phyloP scores from a whole-genome alignment of 805 yeast species.

The Barnettozyma vustinii region DNA sequence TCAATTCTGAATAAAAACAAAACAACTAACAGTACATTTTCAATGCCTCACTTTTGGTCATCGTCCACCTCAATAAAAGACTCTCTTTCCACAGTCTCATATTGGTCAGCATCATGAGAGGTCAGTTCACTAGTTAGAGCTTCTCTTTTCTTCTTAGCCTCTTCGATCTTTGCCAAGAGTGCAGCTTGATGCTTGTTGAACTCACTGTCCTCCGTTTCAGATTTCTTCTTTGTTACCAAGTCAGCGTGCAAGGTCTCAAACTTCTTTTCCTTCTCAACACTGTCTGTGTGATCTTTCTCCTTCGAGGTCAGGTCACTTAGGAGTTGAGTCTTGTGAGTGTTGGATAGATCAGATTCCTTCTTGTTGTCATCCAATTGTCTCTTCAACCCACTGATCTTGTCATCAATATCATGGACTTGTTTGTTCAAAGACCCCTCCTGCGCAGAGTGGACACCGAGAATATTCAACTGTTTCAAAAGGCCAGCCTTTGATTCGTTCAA shows the following conservation, averaged over 20 bases:
- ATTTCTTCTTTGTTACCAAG: neutral
- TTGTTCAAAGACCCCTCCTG: constrained; percentile 3
- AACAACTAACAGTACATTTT: neutral
- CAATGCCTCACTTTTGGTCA: neutral
- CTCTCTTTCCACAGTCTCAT: constrained; percentile 18
- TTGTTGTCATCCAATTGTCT: constrained; percentile 4
- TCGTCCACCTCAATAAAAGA: constrained; percentile 6
- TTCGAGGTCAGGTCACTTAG: neutral
- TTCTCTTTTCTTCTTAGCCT: constrained; percentile 19
- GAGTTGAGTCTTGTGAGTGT: neutral
- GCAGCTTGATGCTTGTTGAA: constrained; percentile 13
- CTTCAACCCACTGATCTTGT: constrained; percentile 2
- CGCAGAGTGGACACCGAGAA: neutral
- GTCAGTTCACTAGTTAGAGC: constrained; percentile 14
- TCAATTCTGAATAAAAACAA: neutral
- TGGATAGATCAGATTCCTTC: neutral
- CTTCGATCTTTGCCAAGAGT: constrained; percentile 15
- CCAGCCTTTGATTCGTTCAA: constrained; percentile 18
- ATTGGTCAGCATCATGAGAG: constrained; percentile 9
- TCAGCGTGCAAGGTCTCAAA: neutral
- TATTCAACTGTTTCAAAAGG: constrained; percentile 7
- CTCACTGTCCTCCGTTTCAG: constrained; percentile 8
- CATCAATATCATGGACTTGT: constrained; percentile 6
- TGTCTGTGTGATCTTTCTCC: neutral
- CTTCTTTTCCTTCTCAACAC: neutral